A percentile compares a stretch with the other conserved stretches of the same genome.
These are phyloP conservation scores for Rubroshorea leprosula DNA, from an alignment of 345 rosid species.

Conservation along the genomic window DNA sequence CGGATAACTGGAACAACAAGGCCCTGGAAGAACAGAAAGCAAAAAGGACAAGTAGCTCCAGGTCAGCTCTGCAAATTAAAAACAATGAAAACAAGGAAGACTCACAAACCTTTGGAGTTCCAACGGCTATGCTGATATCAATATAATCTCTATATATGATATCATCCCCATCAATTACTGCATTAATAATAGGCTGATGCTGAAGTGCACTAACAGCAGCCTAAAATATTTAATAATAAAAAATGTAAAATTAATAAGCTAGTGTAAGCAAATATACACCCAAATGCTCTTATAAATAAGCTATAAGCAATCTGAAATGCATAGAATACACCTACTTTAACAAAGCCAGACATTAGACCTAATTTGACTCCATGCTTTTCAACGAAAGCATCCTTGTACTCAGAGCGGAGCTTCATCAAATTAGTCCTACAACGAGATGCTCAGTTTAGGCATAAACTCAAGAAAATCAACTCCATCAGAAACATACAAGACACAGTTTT, in stretches of 20 bases:
- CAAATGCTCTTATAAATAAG: not conserved
- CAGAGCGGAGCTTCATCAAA: conserved; percentile 95
- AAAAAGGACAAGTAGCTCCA: not conserved
- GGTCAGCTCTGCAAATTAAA: not conserved
- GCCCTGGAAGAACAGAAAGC: conserved; percentile 40
- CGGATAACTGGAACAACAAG: conserved; percentile 91
- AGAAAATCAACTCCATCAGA: not conserved
- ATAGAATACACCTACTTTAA: conserved; percentile 46
- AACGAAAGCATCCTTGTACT: conserved; percentile 89
- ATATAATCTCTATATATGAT: conserved; percentile 89
- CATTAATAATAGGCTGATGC: conserved; percentile 88
- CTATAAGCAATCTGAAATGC: not conserved
- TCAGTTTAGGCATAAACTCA: not conserved
- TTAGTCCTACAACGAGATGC: conserved; percentile 60
- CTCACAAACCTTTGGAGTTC: conserved; percentile 70
- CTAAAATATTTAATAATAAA: conserved; percentile 31
- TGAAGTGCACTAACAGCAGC: conserved; percentile 95
- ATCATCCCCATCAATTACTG: conserved; percentile 97
- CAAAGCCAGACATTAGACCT: conserved; percentile 97
- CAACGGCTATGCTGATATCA: conserved; percentile 90
- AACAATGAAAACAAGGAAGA: not conserved
- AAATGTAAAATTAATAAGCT: not conserved
- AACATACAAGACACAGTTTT: not conserved
- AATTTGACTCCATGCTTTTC: conserved; percentile 98
- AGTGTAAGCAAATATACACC: not conserved